phyloP scores from a whole-genome alignment of 768 basidiomycete species.

The Naganishia vaughanmartiniae region DNA sequence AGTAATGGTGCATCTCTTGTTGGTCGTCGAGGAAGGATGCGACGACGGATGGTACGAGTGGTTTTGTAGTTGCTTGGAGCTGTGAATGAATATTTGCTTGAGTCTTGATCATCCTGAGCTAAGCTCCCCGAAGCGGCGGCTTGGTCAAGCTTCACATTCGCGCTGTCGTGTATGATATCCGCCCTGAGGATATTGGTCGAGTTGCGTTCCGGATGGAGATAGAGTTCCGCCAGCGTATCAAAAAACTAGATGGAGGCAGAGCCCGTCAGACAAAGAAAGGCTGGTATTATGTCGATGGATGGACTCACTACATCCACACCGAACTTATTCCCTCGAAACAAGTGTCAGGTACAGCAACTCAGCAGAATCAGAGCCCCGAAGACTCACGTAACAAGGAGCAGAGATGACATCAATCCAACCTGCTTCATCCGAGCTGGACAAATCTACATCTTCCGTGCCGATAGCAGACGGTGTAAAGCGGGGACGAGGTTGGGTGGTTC shows the following conservation, averaged over 20 bases:
- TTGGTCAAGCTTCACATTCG: background rate
- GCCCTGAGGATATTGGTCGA: conserved; percentile 85
- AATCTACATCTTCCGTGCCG: background rate
- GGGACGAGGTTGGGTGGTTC: background rate
- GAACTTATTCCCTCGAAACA: background rate
- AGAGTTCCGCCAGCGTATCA: conserved; percentile 65
- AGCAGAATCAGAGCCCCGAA: background rate
- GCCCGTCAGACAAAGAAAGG: background rate
- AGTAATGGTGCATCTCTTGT: conserved; percentile 70
- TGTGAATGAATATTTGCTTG: conserved; percentile 20
- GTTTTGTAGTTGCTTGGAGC: conserved; percentile 25
- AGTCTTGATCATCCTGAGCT: background rate
- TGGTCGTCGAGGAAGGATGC: conserved; percentile 73
- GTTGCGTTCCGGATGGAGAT: conserved; percentile 89
- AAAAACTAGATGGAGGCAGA: conserved; percentile 62
- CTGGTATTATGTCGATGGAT: background rate
- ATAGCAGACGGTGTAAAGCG: conserved; percentile 12
- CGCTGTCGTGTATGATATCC: conserved; percentile 58
- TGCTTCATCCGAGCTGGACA: conserved; percentile 21
- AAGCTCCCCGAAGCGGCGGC: conserved; percentile 45
- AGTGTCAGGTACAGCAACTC: background rate
- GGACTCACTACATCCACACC: conserved; percentile 3
- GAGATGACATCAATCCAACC: conserved; percentile 31
- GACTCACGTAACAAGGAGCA: conserved; percentile 22
- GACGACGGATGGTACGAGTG: conserved; percentile 56